Base-by-base conservation (phyloP, 768 basidiomycete species). In the Boletus patriciae region DNA sequence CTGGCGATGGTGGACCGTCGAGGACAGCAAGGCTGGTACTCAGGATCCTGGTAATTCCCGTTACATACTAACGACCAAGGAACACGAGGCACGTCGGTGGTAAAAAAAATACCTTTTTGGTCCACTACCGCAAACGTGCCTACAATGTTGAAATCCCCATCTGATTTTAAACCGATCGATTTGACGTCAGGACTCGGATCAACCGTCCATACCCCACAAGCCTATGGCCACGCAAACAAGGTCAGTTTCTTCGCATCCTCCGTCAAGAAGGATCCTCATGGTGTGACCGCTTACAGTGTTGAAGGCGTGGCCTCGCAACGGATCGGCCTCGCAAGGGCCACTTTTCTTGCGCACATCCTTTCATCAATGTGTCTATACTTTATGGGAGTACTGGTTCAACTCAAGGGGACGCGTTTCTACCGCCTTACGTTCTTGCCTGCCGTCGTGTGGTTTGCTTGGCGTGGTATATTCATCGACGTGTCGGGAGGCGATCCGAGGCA, bases 381-480 rank as follows among this genome's bases (percentile, higher is more conserved):
- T 16, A 79, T 80, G 47, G 83, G 80, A 4, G 69, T 83, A 23
- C 75, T 86, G 37, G 80, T 83, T 18, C 72, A 81, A 45, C 67
- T 78, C 69, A 70, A 46, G 79, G 83, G 13, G 66, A 77, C 57
- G 4, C 51, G 46, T 8, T 56, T 66, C 6, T 66, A 80, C 55
- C 80, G 84, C 37, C 50, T 83, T 43, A 78, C 80, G 1, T 48
- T 84, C 21, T 69, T 85, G 5, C 81, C 83, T 6, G 55, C 82
- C 36, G 68, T 79, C 3, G 57, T 81, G 13, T 80, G 76, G 71
- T 60, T 69, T 4, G 64, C 77, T 10, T 83, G 78, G 63, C 74
- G 77, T 21, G 77, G 76, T 4, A 67, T 29, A 2, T 55, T 63
- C 13, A 50, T 70, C 15, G 67, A 71, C 47, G 18, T 60, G 54